These are phyloP conservation scores for Chaetoscypha palmicola DNA, from an alignment of 2,329 filamentous ascomycete species.

Conservation along the genomic window DNA sequence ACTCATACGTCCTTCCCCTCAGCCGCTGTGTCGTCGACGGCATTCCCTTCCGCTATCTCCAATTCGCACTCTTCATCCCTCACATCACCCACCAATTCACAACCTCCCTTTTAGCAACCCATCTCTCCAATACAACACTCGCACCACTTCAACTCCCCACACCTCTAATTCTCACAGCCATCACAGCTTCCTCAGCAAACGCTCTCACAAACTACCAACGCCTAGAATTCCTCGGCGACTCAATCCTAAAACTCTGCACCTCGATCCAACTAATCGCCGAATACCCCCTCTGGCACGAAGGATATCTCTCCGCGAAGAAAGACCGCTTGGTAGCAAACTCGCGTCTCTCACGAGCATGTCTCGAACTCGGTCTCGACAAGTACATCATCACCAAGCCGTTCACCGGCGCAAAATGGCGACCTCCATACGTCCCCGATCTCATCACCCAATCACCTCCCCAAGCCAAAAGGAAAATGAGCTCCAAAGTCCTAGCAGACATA, in stretches of 20 bases:
- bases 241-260: constrained; percentile 68
- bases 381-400: constrained; percentile 67
- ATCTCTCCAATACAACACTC: constrained; percentile 51
- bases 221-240: constrained; percentile 82
- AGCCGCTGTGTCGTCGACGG: constrained; percentile 43
- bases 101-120: constrained; percentile 52
- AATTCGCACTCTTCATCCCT: constrained; percentile 59
- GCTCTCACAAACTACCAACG: constrained; percentile 68
- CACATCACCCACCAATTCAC: constrained; percentile 66
- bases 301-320: constrained; percentile 62
- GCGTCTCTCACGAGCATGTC: constrained; percentile 58
- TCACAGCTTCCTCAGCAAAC: constrained; percentile 56
- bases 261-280: constrained; percentile 55
- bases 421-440: constrained; percentile 48
- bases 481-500: constrained; percentile 80
- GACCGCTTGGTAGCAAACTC: constrained; percentile 67
- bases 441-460: constrained; percentile 20
- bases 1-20: constrained; percentile 39
- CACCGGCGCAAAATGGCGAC: constrained; percentile 65
- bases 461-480: constrained; percentile 44
- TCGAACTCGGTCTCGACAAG: constrained; percentile 57
- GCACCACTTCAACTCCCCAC: constrained; percentile 47
- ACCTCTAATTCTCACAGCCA: constrained; percentile 57
- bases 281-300: constrained; percentile 65
- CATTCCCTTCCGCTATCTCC: constrained; percentile 34